phyloP scores from a whole-genome alignment of 257 asterid species.

The Solanum arcanum region DNA sequence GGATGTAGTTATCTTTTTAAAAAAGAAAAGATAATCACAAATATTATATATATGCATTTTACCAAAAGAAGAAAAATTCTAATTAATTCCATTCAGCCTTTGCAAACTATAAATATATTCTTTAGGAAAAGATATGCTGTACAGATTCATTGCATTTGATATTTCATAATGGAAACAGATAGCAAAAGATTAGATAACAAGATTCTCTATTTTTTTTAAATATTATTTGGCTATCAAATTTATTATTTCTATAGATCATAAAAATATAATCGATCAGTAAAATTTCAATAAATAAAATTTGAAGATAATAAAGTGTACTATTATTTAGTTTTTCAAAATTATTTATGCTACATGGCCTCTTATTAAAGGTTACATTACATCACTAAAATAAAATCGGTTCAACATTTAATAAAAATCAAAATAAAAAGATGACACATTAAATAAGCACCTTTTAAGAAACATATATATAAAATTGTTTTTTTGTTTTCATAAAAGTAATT shows the following conservation, averaged over 20 bases:
- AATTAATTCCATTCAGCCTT: neutral
- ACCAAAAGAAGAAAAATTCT: neutral
- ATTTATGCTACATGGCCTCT: neutral
- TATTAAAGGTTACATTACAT: too few species aligned
- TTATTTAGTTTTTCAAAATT: too few species aligned
- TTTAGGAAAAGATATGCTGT: neutral
- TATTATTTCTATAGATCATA: neutral
- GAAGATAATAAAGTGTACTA: too few species aligned
- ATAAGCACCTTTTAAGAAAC: neutral
- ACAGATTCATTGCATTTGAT: neutral
- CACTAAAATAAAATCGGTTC: neutral
- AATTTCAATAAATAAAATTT: too few species aligned
- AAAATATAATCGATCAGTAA: fast-evolving
- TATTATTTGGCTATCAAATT: neutral
- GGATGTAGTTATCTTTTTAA: neutral
- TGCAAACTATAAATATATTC: neutral
- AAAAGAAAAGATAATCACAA: neutral
- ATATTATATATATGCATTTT: neutral
- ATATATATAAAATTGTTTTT: too few species aligned
- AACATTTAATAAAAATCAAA: too few species aligned
- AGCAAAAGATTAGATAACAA: neutral
- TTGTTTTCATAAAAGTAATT: neutral
- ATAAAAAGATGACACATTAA: too few species aligned
- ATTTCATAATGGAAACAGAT: neutral
- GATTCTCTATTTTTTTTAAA: neutral